Evolutionary conservation across 768 basidiomycete species (phyloP).

Genomic region (Auriculariales sp.): DNA sequence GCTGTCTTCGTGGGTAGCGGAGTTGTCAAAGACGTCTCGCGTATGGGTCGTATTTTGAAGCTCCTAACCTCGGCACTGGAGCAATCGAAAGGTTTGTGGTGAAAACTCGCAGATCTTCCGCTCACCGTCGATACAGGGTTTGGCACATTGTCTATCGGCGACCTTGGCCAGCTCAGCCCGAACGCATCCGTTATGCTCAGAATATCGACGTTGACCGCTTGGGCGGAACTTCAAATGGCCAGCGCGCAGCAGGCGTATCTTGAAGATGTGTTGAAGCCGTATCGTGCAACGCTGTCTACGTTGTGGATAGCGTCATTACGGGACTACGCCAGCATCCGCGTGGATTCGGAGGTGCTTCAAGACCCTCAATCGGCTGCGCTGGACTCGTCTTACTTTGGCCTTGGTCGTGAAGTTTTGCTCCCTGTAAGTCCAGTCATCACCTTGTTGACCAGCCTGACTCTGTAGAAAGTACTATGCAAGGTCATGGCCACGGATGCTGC

Average conservation of each 20-base stretch:
- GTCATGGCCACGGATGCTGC: constrained; percentile 70
- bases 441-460: not conserved
- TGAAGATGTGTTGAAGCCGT: constrained; percentile 65
- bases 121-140: constrained; percentile 36
- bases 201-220: constrained; percentile 84
- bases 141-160: constrained; percentile 73
- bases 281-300: constrained; percentile 55
- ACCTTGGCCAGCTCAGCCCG: constrained; percentile 73
- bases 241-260: constrained; percentile 63
- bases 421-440: constrained; percentile 43
- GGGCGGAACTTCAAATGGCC: constrained; percentile 84
- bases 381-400: constrained; percentile 72
- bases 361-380: constrained; percentile 60
- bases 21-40: constrained; percentile 72
- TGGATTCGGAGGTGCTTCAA: constrained; percentile 75
- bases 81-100: constrained; percentile 63
- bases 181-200: constrained; percentile 93
- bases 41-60: constrained; percentile 92
- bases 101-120: not conserved
- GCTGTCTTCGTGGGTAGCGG: constrained; percentile 93
- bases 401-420: constrained; percentile 80
- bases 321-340: constrained; percentile 83
- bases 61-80: constrained; percentile 76
- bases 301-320: constrained; percentile 82
- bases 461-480: constrained; percentile 70